Evolutionary conservation across 192 early-diverging fungal genomes (phyloP), one percentile per base, ranked within the genome.

Genomic region (Gamsiella multidivaricata): DNA sequence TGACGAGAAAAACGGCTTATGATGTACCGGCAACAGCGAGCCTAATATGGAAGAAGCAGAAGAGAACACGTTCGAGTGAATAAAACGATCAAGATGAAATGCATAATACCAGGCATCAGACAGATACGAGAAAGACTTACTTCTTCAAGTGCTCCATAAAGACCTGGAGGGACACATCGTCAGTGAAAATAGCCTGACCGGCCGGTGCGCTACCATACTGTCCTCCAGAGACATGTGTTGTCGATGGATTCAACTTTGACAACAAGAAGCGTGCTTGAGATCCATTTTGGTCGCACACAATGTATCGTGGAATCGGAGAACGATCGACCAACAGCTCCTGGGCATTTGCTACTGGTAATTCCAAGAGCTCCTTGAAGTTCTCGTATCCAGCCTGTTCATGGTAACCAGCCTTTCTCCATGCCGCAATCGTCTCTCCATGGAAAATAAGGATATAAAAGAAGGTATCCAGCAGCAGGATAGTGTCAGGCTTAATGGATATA

Each of bases 371-470:
- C 79, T 94, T 97, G 67, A 99, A 95, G 83, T 94, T 96, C 63
- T 92, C 94, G 75, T 99, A 98, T 49, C 91, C 93, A 23, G 92
- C 90, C 75, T 97, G 91, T 46, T 98, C 94, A 34, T 99, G 98
- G 78, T 98, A 99, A 12, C 92, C 92, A 7, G 94, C 94, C 61
- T 96, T 94, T 45, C 98, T 86, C 98, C 98, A 99, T 57, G 92
- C 91, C 15, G 97, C 96, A 72, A 99, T 93, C 2, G 94, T 97
- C 70, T 95, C 94, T 46, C 98, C 98, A 67, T 99, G 98, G 94
- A 95, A 98, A 69, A 99, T 98, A 22, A 99, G 90, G 45, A 98
- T 92, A 80, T 99, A 95, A 93, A 99, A 99, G 86, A 95, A 99
- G 7, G 98, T 97, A 79, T 99, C 98, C 29, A 99, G 83, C 9